phyloP scores from a whole-genome alignment of 1,284 basidiomycete species.

The Erythrobasidium hasegawianum region DNA sequence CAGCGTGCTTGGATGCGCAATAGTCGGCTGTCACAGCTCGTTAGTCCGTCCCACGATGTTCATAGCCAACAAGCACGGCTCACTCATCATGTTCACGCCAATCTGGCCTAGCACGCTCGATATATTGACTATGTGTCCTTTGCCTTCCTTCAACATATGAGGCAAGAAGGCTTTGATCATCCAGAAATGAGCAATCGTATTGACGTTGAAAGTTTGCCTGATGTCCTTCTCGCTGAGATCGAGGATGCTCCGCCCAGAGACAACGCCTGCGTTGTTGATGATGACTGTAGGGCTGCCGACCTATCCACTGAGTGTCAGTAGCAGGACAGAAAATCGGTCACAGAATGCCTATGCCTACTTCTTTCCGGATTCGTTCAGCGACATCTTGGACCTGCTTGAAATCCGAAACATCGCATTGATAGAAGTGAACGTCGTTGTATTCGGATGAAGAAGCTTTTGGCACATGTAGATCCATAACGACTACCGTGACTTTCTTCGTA shows the following conservation, averaged over 20 bases:
- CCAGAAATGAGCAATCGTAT: slow-evolving; percentile 85
- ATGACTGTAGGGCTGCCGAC: slow-evolving; percentile 83
- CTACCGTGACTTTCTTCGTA: slow-evolving; percentile 71
- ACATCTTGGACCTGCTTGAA: slow-evolving; percentile 72
- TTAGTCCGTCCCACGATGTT: slow-evolving; percentile 71
- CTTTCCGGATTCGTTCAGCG: slow-evolving; percentile 65
- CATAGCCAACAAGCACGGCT: slow-evolving; percentile 57
- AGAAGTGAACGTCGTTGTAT: slow-evolving; percentile 68
- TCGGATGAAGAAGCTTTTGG: background rate
- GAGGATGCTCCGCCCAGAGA: slow-evolving; percentile 77
- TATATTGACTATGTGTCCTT: slow-evolving; percentile 70
- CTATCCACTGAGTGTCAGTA: slow-evolving; percentile 51
- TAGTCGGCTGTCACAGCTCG: slow-evolving; percentile 80
- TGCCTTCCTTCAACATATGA: slow-evolving; percentile 68
- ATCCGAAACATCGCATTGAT: slow-evolving; percentile 83
- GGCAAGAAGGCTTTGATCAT: slow-evolving; percentile 90
- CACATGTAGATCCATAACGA: slow-evolving; percentile 68
- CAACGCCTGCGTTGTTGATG: slow-evolving; percentile 94
- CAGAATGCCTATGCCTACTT: too few relatives aligned
- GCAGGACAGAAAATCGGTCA: too few relatives aligned
- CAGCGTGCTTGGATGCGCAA: slow-evolving; percentile 78
- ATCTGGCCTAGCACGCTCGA: slow-evolving; percentile 24
- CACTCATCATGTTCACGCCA: slow-evolving; percentile 8
- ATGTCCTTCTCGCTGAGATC: slow-evolving; percentile 75
- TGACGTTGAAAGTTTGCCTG: slow-evolving; percentile 78